Evolutionary conservation across 257 asterid genomes (phyloP), one percentile per base, ranked within the genome.

Genomic region (Salvia hispanica): DNA sequence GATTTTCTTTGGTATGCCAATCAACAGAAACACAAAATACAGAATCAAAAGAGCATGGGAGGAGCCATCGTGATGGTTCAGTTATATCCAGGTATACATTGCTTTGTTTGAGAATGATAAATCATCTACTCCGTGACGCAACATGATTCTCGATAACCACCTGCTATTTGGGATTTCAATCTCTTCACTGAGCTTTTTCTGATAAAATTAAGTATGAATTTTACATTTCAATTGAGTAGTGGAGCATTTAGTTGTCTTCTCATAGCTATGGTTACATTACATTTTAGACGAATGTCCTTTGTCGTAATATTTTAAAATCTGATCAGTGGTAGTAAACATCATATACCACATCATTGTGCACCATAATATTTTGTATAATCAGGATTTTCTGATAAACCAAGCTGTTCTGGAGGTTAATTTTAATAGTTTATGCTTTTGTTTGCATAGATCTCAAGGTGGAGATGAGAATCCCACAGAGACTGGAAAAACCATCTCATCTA

Each of bases 21-120:
- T 86, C 95, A 55, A 85, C 85, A 16, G 84, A 84, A 72, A 82
- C 89, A 16, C 73, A 43, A 11, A 75, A 86, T 64, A 71, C 88
- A 18, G 88, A 84, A 75, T 85, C 86, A 62, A 78, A 81, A 74
- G 88, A 85, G 67, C 62, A 69, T 33, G 62, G 82, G 70, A 73
- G 84, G 72, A 67, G 65, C 18, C 55, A 57, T 64, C 79, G 52
- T 46, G 84, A 82, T 78, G 25, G 51, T 77, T 79, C 93, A 55
- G 74, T 78, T 71, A 25, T 67, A 68, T 76, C 86, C 77, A 86
- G 95, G 98, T 90, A 80, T 70, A 33, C 25, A 36, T 18, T 39
- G 45, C 46, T n/a, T 58, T 53, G 14, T 55, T 55, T 46, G 9
- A 25, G 47, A 66, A 46, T 36, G 37, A 15, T 18, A 39, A 34